Conservation (phyloP, 2,329 filamentous ascomycete species). For the Pseudodiploospora longispora region DNA sequence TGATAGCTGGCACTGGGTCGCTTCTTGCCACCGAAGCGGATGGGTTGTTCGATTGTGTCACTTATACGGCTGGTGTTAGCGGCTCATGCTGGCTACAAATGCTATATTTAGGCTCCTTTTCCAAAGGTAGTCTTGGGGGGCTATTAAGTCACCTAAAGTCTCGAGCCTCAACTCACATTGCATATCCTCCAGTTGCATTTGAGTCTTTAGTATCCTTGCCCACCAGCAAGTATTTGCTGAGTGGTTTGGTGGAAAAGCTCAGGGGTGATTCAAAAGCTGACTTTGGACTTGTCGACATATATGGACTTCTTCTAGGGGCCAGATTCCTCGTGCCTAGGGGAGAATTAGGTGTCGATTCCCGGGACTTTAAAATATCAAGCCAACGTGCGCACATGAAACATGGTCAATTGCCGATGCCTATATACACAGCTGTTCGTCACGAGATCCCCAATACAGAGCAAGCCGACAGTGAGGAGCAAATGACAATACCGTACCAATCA, state of each 20-base stretch:
- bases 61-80: constrained; percentile 91
- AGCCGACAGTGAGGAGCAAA: constrained; percentile 33
- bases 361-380: constrained; percentile 85
- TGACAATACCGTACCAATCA: constrained; percentile 7
- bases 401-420: constrained; percentile 79
- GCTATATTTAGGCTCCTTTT: constrained; percentile 68
- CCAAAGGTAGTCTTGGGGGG: constrained; percentile 55
- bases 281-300: constrained; percentile 88
- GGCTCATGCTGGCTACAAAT: constrained; percentile 94
- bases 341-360: constrained; percentile 62
- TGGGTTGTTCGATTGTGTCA: constrained; percentile 87
- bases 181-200: constrained; percentile 80
- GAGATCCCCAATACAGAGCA: constrained; percentile 65
- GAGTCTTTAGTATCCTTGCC: constrained; percentile 76
- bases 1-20: constrained; percentile 85
- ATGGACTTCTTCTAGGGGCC: constrained; percentile 77
- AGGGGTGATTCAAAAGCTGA: constrained; percentile 63
- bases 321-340: constrained; percentile 76
- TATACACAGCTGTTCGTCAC: constrained; percentile 91
- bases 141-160: constrained; percentile 81
- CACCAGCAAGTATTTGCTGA: constrained; percentile 85
- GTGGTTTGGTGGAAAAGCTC: constrained; percentile 84
- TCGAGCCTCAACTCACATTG: constrained; percentile 79
- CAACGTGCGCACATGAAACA: constrained; percentile 69
- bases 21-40: constrained; percentile 76